Conservation (phyloP, 805 yeast species). For the Priceomyces castillae region DNA sequence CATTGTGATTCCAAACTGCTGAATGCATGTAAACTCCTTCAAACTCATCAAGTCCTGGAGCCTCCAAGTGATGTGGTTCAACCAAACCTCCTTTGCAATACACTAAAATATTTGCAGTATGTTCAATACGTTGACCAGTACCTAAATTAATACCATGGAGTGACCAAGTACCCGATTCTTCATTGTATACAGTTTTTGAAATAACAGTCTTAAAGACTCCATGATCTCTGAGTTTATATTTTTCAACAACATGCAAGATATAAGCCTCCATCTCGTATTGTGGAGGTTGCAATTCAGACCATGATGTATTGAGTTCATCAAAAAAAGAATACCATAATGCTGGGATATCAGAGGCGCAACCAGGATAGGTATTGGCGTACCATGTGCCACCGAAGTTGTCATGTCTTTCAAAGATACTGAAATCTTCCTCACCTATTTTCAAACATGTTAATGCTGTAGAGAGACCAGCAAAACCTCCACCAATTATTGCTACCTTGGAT, state of each 20-base stretch:
- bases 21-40: slow-evolving; percentile 41
- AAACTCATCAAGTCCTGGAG: slow-evolving; percentile 33
- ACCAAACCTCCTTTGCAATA: slow-evolving; percentile 38
- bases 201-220: slow-evolving; percentile 24
- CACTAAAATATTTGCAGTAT: slow-evolving; percentile 25
- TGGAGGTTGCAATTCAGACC: slow-evolving; percentile 41
- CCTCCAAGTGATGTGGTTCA: slow-evolving; percentile 27
- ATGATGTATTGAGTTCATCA: slow-evolving; percentile 31
- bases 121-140: slow-evolving; percentile 31
- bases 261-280: slow-evolving; percentile 43
- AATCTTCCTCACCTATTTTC: slow-evolving; percentile 27
- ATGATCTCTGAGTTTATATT: slow-evolving; percentile 21
- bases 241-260: slow-evolving; percentile 29
- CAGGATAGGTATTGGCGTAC: slow-evolving; percentile 46
- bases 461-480: slow-evolving; percentile 42
- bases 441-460: slow-evolving; percentile 28
- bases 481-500: slow-evolving; percentile 36
- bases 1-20: slow-evolving; percentile 36
- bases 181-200: slow-evolving; percentile 20
- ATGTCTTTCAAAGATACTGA: slow-evolving; percentile 38
- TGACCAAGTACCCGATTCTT: slow-evolving; percentile 26
- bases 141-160: slow-evolving; percentile 22
- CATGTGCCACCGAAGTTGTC: slow-evolving; percentile 42
- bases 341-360: slow-evolving; percentile 45
- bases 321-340: slow-evolving; percentile 40